Percentiles rank a stretch among this genome's conserved stretches.
These are phyloP conservation scores for Trichoderma gracile DNA, from an alignment of 2,329 filamentous ascomycete genomes.

Conservation along the genomic window DNA sequence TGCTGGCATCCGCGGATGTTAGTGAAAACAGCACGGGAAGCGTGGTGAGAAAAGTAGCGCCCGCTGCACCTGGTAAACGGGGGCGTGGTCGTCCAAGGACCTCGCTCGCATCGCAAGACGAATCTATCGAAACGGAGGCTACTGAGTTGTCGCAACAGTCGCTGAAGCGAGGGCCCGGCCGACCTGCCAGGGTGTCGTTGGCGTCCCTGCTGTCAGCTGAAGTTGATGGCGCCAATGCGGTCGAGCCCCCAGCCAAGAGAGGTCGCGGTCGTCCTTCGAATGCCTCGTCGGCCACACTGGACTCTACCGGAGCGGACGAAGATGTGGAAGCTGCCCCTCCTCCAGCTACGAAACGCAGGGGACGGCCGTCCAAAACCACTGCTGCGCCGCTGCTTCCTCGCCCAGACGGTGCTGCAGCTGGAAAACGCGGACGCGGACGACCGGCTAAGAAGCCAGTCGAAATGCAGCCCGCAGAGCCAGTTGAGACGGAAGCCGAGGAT, in stretches of 20 bases:
- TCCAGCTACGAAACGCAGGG: constrained; percentile 11
- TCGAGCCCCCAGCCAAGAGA: constrained; percentile 34
- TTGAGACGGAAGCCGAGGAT: constrained; percentile 14
- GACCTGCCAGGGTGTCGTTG: constrained; percentile 25
- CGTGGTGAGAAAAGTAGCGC: neutral
- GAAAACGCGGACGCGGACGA: constrained; percentile 37
- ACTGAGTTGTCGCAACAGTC: constrained; percentile 4
- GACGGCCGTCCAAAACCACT: constrained; percentile 35
- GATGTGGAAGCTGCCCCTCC: neutral
- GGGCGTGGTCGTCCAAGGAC: constrained; percentile 38
- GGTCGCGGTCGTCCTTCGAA: constrained; percentile 38
- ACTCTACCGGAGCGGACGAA: constrained; percentile 15
- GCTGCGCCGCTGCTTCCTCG: constrained; percentile 8
- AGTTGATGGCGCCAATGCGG: neutral
- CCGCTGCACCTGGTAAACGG: constrained; percentile 32
- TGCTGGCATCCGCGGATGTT: constrained; percentile 22
- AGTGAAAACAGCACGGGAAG: constrained; percentile 8
- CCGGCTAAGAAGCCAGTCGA: constrained; percentile 37
- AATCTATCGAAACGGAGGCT: constrained; percentile 19
- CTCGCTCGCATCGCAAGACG: constrained; percentile 34
- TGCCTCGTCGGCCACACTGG: constrained; percentile 35
- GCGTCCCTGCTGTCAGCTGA: constrained; percentile 15
- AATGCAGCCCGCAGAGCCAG: neutral
- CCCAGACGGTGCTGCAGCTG: constrained; percentile 30
- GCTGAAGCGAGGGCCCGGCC: constrained; percentile 26